Evolutionary conservation across 2,329 filamentous ascomycete species (phyloP), one percentile per base, ranked within the genome.

Genomic region (Alternaria brassicae): DNA sequence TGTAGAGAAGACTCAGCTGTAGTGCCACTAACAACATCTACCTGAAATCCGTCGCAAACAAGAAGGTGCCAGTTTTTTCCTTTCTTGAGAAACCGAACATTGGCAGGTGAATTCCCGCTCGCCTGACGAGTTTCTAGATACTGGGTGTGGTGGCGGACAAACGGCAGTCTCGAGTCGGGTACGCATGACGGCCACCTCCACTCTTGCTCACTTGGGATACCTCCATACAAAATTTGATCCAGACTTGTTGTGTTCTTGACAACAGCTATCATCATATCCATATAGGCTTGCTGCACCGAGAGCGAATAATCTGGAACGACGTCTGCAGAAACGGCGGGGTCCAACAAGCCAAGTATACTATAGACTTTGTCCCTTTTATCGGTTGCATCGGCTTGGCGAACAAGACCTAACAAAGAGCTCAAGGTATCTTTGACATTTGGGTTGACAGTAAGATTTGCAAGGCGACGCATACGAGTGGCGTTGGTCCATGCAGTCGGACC

Each of bases 401-500:
- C 27, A 10, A 47, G 12, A 8, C 32, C 4, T 27, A 45, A 9
- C 8, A 28, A 7, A 1, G 4, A 4, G 2, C 6, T 3, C 9
- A 17, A 1, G 0, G 1, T 2, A 12, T 3, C 9, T 17, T 10
- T 9, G 6, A 45, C 0, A 15, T 30, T 3, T 3, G 9, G 7
- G 1, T 45, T 2, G 41, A 3, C 17, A 1, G 8, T 17, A 13
- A 44, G 15, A 12, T 0, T 12, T 6, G 15, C 15, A 9, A 44
- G 25, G 4, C 9, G 4, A 7, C 8, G 1, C 6, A 45, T 19
- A 6, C n/a, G 41, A 13, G 0, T 2, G 3, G 3, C 6, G 1
- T 4, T 3, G n/a, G 9, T 0, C n/a, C 10, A 19, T 0, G 25
- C 6, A 8, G 2, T 9, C 1, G 2, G 2, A 0, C 19, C 27